Conservation (phyloP, 257 asterid species). For the Nicotiana obtusifolia region DNA sequence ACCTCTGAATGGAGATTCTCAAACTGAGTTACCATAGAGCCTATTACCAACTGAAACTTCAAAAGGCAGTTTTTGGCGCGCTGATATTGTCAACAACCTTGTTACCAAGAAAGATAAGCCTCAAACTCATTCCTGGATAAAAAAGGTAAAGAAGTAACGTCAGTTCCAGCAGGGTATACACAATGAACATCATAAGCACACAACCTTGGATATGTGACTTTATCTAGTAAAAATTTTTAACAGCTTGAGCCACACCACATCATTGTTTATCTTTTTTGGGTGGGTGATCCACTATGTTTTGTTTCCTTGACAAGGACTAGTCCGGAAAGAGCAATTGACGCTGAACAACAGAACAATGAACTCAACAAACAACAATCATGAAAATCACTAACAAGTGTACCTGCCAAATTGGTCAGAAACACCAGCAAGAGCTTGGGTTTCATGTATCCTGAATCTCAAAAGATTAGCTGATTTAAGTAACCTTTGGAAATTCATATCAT, state of each 20-base stretch:
- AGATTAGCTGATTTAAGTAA: neutral
- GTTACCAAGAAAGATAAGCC: neutral
- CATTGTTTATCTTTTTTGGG: constrained; percentile 35
- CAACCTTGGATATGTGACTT: neutral
- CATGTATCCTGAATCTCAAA: neutral
- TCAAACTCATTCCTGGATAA: neutral
- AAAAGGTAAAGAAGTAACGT: neutral
- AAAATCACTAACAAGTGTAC: neutral
- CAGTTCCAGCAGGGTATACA: neutral
- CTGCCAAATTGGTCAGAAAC: neutral
- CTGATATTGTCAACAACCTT: neutral
- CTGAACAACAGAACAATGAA: constrained; percentile 27
- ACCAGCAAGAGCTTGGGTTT: neutral
- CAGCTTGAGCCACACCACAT: constrained; percentile 23
- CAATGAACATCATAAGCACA: neutral
- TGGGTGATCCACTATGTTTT: constrained; percentile 56
- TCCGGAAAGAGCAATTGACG: constrained; percentile 13
- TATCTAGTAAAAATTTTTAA: constrained; percentile 10
- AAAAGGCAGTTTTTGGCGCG: neutral
- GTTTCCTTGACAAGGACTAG: constrained; percentile 30
- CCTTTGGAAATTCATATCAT: neutral
- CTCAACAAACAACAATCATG: constrained; percentile 17
- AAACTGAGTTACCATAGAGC: neutral
- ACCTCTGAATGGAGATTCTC: neutral
- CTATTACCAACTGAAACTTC: neutral